Evolutionary conservation across 495 filamentous ascomycete genomes (phyloP).

Genomic region (Filosporella fistucella): DNA sequence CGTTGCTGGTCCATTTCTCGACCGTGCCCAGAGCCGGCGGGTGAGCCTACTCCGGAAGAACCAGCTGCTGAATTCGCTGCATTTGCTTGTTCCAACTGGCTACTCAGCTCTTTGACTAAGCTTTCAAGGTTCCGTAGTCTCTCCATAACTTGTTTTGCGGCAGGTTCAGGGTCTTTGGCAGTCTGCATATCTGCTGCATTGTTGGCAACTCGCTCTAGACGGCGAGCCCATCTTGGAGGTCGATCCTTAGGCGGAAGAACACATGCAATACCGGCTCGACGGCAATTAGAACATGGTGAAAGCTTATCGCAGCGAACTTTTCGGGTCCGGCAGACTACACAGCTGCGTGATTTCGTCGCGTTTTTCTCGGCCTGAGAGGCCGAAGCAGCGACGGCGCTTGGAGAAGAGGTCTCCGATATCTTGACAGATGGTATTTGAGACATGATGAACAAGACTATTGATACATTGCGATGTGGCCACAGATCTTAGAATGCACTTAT

Average conservation of each 20-base stretch:
- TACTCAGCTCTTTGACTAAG: constrained; percentile 51
- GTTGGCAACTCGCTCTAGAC: no score
- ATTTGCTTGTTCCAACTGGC: constrained; percentile 26
- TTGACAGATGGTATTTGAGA: no score
- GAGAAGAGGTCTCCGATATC: no score
- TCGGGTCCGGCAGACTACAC: constrained; percentile 49
- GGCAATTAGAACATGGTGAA: constrained; percentile 62
- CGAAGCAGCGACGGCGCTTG: no score
- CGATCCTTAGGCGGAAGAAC: constrained; percentile 42
- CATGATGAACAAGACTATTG: no score
- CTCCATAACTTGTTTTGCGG: constrained; percentile 42
- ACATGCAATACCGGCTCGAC: constrained; percentile 54
- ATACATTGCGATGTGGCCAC: no score
- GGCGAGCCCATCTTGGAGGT: constrained; percentile 49
- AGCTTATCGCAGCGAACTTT: constrained; percentile 70
- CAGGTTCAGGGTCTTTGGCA: constrained; percentile 21
- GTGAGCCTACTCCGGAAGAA: constrained; percentile 4
- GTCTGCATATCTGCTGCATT: constrained; percentile 9
- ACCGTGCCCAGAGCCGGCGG: constrained; percentile 25
- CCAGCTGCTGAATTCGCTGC: constrained; percentile 2
- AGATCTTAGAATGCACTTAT: no score
- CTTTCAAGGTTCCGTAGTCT: constrained; percentile 47
- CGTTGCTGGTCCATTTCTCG: constrained; percentile 8
- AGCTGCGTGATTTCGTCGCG: no score
- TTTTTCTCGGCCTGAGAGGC: no score